Evolutionary conservation across 768 basidiomycete species (phyloP), one percentile per base, ranked within the genome.

Genomic region (Russula ochroleuca): DNA sequence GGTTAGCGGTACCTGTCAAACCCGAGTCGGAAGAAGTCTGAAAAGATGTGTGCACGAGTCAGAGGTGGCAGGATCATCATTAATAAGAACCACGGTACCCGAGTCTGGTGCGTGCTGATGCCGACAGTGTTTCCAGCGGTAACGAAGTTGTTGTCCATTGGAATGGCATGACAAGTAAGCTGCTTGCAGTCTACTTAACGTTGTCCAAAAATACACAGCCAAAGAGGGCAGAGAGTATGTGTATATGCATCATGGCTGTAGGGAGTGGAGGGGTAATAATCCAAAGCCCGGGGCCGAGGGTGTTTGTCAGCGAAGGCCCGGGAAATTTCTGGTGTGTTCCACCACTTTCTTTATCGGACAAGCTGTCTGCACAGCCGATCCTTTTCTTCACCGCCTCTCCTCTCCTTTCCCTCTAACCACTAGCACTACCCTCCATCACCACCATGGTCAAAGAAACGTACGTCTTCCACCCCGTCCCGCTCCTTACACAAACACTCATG

Each of bases 381-480:
- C 58, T 65, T 58, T 59, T 56, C 62, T 54, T 49, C 59, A 54
- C 41, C 21, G 19, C 65, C 59, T 51, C 28, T 35, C 35, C 45
- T 52, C 62, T 57, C 43, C 45, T 66, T 53, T 41, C 49, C 62
- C 63, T 45, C 47, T 59, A 57, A 53, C 63, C 61, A 59, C 67
- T 43, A 56, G 21, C 63, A 52, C 49, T 51, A 43, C 41, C 49
- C 70, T 52, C 56, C 28, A 53, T 25, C 56, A 47, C 49, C 64
- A 74, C 67, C 69, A 88, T 88, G 87, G 87, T 88, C 68, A 83
- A 79, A 76, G 87, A 88, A 83, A 84, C 81, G 86, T 87, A 70
- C 19, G 80, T 77, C 23, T 65, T 52, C 45, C 28, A 25, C 15
- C n/a, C n/a, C n/a, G n/a, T n/a, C n/a, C 7, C 4, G 11, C 21